A percentile compares a stretch with the other conserved stretches of the same genome.
phyloP scores from a whole-genome alignment of 2,329 filamentous ascomycete genomes.

The Blastomyces gilchristii region DNA sequence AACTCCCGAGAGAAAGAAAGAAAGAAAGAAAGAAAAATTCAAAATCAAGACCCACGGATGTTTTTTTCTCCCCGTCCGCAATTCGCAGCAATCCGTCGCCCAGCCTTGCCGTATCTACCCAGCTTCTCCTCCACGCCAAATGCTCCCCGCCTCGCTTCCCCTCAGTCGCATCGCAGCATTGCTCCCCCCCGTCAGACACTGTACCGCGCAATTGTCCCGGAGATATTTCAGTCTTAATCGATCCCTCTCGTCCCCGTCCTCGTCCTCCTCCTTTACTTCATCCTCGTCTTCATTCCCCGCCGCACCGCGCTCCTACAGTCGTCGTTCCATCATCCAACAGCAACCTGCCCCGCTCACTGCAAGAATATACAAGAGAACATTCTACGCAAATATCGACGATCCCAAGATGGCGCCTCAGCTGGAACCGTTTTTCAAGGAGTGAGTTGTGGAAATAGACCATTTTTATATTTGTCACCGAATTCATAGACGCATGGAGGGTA shows the following conservation, averaged over 20 bases:
- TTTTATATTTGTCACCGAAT: background rate
- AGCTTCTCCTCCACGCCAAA: background rate
- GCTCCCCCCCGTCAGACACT: background rate
- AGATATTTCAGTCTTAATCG: constrained; percentile 1
- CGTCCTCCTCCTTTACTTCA: background rate
- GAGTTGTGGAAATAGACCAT: constrained; percentile 16
- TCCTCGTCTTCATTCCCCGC: background rate
- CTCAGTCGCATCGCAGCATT: constrained; percentile 13
- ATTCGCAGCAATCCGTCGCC: background rate
- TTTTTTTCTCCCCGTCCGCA: background rate
- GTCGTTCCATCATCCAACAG: background rate
- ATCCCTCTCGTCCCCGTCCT: background rate
- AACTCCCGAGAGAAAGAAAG: background rate
- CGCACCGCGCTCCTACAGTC: constrained; percentile 2
- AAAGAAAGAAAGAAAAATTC: background rate
- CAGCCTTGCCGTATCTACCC: constrained; percentile 3
- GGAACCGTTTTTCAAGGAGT: constrained; percentile 83
- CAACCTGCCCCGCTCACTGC: constrained; percentile 4
- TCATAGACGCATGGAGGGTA: background rate
- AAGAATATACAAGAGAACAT: constrained; percentile 21
- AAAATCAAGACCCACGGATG: background rate
- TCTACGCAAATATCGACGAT: constrained; percentile 38
- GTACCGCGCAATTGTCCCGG: background rate
- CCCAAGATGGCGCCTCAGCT: constrained; percentile 79
- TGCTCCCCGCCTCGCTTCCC: constrained; percentile 17